Conservation (phyloP, 2,329 filamentous ascomycete species). For the Scolecobasidium constrictum region DNA sequence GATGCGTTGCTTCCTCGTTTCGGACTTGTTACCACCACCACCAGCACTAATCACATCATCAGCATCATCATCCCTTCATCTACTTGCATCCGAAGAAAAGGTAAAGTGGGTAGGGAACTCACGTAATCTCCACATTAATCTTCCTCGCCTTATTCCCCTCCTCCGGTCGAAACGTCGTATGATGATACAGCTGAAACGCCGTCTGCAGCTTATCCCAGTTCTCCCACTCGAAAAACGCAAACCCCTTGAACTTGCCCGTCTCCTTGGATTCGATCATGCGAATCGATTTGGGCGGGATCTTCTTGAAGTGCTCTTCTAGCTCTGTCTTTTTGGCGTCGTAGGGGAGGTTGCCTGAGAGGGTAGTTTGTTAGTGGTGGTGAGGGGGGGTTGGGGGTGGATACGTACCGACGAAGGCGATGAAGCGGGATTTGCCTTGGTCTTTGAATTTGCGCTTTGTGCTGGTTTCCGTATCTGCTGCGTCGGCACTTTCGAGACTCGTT, state of each 20-base stretch:
- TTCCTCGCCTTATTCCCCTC: constrained; percentile 51
- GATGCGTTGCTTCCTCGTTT: constrained; percentile 64
- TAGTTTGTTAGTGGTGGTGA: too few species aligned
- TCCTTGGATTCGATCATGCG: constrained; percentile 63
- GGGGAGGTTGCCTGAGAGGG: constrained; percentile 75
- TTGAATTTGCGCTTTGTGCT: background rate
- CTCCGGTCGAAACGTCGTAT: constrained; percentile 59
- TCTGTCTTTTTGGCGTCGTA: constrained; percentile 64
- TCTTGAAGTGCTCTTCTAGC: constrained; percentile 65
- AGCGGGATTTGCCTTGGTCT: constrained; percentile 31
- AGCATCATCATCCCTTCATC: constrained; percentile 12
- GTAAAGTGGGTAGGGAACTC: constrained; percentile 24
- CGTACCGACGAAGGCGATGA: constrained; percentile 68
- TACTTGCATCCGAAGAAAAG: constrained; percentile 8
- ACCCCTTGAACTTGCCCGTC: constrained; percentile 57
- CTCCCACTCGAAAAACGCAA: constrained; percentile 83
- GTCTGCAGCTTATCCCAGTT: constrained; percentile 85
- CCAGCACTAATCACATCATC: constrained; percentile 49
- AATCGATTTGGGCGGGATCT: constrained; percentile 57
- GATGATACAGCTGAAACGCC: constrained; percentile 82
- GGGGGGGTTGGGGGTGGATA: constrained; percentile 7
- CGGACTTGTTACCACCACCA: constrained; percentile 67
- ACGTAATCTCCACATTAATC: constrained; percentile 91
- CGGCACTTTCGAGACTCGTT: background rate
- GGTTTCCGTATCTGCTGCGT: background rate